phyloP scores from a whole-genome alignment of 2,329 filamentous ascomycete species.

The Claviceps sp. region DNA sequence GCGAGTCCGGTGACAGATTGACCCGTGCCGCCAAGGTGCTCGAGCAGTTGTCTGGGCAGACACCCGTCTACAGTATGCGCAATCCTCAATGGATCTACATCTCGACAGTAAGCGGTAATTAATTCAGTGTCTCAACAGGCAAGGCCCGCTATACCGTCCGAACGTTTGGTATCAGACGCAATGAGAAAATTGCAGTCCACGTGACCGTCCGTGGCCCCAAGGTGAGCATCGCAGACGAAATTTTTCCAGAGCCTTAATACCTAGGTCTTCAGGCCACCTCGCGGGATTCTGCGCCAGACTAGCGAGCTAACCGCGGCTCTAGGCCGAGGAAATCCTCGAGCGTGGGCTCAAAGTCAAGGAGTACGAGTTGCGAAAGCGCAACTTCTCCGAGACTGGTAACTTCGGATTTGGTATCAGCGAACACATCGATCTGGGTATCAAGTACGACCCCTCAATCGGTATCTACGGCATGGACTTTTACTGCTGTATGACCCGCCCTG shows the following conservation, averaged over 20 bases:
- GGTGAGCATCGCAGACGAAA: conserved; percentile 16
- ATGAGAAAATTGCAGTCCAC: conserved; percentile 99
- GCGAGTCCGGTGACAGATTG: conserved; percentile 99
- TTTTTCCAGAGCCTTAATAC: too few species aligned
- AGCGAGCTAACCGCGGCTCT: conserved; percentile 12
- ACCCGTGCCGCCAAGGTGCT: conserved; percentile 99
- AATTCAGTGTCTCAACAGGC: conserved; percentile 38
- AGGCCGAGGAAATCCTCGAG: conserved; percentile 99
- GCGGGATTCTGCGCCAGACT: not conserved
- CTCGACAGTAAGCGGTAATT: conserved; percentile 6
- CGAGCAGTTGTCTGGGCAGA: conserved; percentile 98
- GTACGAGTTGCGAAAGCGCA: conserved; percentile 98
- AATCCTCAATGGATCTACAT: not conserved
- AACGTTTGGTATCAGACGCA: conserved; percentile 99
- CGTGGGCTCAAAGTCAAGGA: conserved; percentile 99
- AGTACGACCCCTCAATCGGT: conserved; percentile 96
- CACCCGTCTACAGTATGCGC: conserved; percentile 88
- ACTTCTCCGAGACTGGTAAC: conserved; percentile 99
- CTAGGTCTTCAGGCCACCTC: too few species aligned
- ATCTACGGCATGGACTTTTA: conserved; percentile 99
- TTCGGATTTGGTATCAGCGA: conserved; percentile 99
- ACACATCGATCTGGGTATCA: conserved; percentile 99
- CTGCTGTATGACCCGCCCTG: conserved; percentile 99
- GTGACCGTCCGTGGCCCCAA: conserved; percentile 97
- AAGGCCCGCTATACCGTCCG: conserved; percentile 99